Evolutionary conservation across 495 filamentous ascomycete species (phyloP), one percentile per base, ranked within the genome.

Genomic region (Terfezia boudieri): DNA sequence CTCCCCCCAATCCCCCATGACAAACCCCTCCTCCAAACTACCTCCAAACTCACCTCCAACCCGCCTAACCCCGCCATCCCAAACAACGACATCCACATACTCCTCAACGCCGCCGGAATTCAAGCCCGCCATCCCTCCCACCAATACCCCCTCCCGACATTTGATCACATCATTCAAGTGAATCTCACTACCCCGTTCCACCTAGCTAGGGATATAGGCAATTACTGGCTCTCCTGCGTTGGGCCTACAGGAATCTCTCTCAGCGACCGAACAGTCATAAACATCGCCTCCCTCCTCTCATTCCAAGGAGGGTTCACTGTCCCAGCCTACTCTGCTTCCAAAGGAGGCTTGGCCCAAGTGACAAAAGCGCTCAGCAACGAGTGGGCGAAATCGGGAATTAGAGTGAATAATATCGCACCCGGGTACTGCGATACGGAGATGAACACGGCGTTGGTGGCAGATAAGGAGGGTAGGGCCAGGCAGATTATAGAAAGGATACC

Each of bases 241-340:
- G 26, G 26, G 4, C 2, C 26, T 7, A 32, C 4, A 32, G 26
- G 26, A 32, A 7, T 32, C 1, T 2, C 26, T 32, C 26, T 32
- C 26, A 32, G 26, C 26, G 71, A 70, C 0, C 76, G 78, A 4
- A 46, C 41, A 53, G 83, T 94, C 63, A 82, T 95, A 70, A 95
- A 94, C 68, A 76, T 92, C 58, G 86, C 81, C 6, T 83, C 78
- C 0, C 73, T 94, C 10, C 75, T 94, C 0, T 81, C 81, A 41
- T 95, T 92, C 75, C 88, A 94, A 62, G 88, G 89, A 52, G 88
- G 89, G 0, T 71, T 94, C 46, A 94, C 82, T 0, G 85, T 94
- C 0, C 86, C 89, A 0, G 89, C 87, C 2, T 94, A 94, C 68
- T 81, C 88, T 10, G 86, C 89, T 0, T 80, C 78, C 60, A 94